Evolutionary conservation across 495 filamentous ascomycete genomes (phyloP).

Genomic region (Bacidia rubella): DNA sequence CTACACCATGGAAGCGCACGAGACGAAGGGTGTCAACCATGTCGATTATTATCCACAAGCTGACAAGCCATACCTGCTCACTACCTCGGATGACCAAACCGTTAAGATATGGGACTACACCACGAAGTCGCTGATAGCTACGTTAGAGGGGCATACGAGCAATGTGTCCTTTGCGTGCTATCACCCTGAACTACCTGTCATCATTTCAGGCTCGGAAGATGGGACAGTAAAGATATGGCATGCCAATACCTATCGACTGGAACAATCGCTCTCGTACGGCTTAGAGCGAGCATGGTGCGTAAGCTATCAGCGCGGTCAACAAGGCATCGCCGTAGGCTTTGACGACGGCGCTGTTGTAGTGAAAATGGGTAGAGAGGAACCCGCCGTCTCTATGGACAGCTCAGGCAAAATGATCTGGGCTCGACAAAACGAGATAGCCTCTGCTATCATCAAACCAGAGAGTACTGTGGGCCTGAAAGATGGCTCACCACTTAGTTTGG

Average conservation of each 20-base stretch:
- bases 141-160: constrained; percentile 90
- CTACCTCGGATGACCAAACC: constrained; percentile 87
- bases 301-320: constrained; percentile 81
- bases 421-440: constrained; percentile 83
- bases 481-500: constrained; percentile 67
- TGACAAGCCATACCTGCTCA: constrained; percentile 94
- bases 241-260: constrained; percentile 87
- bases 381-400: constrained; percentile 90
- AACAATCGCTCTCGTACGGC: constrained; percentile 91
- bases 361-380: constrained; percentile 94
- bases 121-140: constrained; percentile 91
- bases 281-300: constrained; percentile 97
- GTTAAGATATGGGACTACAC: constrained; percentile 98
- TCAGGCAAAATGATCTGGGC: constrained; percentile 96
- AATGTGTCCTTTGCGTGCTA: constrained; percentile 99
- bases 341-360: constrained; percentile 97
- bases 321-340: constrained; percentile 90
- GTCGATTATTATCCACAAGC: constrained; percentile 95
- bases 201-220: constrained; percentile 98
- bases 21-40: constrained; percentile 95
- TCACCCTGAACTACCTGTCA: constrained; percentile 91
- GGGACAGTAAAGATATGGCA: constrained; percentile 98
- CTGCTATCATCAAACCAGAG: constrained; percentile 78
- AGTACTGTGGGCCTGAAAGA: constrained; percentile 76
- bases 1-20: constrained; percentile 92